These are phyloP conservation scores for Tetrahymena elliotti DNA, from an alignment of 73 alveolate genomes.

Conservation along the genomic window DNA sequence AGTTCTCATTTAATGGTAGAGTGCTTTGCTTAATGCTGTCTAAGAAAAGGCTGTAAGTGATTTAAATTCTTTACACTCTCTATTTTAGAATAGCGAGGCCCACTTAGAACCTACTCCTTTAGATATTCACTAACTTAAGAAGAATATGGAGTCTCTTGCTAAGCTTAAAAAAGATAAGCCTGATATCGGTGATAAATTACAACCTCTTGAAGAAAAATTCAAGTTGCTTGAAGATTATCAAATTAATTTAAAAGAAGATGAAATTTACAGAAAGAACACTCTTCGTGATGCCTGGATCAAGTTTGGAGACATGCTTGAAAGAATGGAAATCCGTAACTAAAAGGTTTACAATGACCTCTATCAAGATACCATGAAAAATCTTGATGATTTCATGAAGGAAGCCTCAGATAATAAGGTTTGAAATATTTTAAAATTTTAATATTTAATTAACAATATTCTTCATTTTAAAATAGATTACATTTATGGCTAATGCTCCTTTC, in stretches of 20 bases:
- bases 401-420: slow-evolving; percentile 63
- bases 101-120: slow-evolving; percentile 20
- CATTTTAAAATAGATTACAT: slow-evolving; percentile 2
- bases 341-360: slow-evolving; percentile 60
- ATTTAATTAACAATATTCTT: not conserved
- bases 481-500: slow-evolving; percentile 73
- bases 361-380: slow-evolving; percentile 59
- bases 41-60: slow-evolving; percentile 31
- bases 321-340: slow-evolving; percentile 50
- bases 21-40: slow-evolving; percentile 27
- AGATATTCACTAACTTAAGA: slow-evolving; percentile 45
- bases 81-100: slow-evolving; percentile 13
- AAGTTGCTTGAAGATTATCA: slow-evolving; percentile 42
- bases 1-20: slow-evolving; percentile 33
- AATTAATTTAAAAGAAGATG: slow-evolving; percentile 30
- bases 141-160: slow-evolving; percentile 57
- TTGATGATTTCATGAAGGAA: slow-evolving; percentile 79
- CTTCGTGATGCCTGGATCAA: slow-evolving; percentile 60
- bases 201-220: slow-evolving; percentile 72
- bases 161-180: slow-evolving; percentile 62
- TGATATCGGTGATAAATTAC: slow-evolving; percentile 57
- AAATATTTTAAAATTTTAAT: not conserved
- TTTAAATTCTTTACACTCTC: slow-evolving; percentile 12
- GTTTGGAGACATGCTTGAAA: slow-evolving; percentile 67
- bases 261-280: slow-evolving; percentile 17